phyloP scores from a whole-genome alignment of 2,329 filamentous ascomycete genomes.

The Fusarium annulatum region DNA sequence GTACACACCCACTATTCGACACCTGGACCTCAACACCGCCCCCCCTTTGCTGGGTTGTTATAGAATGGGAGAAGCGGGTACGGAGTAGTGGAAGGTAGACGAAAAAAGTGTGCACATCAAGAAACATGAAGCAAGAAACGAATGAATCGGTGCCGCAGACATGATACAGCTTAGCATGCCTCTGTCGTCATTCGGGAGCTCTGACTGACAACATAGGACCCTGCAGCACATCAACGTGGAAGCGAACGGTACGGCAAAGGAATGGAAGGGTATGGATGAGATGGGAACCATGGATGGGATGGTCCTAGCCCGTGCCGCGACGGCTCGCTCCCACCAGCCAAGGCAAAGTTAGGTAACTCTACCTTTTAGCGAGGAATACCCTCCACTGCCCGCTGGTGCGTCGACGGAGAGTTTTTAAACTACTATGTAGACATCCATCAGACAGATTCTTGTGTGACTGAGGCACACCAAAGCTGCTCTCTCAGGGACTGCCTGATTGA shows the following conservation, averaged over 20 bases:
- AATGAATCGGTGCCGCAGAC: conserved; percentile 7
- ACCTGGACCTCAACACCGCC: neutral
- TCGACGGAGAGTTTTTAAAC: conserved; percentile 27
- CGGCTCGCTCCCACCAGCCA: conserved; percentile 31
- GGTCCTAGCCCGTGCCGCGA: conserved; percentile 31
- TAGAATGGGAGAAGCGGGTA: neutral
- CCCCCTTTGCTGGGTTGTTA: neutral
- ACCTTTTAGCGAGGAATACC: conserved; percentile 16
- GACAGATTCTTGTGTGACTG: conserved; percentile 6
- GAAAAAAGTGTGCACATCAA: neutral
- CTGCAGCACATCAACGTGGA: conserved; percentile 37
- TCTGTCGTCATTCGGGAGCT: conserved; percentile 14
- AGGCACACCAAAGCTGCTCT: neutral
- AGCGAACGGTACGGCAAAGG: conserved; percentile 20
- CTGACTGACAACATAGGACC: conserved; percentile 12
- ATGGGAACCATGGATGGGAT: conserved; percentile 24
- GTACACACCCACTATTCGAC: neutral
- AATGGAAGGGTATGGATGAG: conserved; percentile 2
- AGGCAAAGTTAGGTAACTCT: conserved; percentile 2
- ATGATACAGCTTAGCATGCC: neutral
- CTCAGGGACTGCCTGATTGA: neutral
- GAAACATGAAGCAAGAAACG: conserved; percentile 5
- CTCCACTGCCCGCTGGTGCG: conserved; percentile 16
- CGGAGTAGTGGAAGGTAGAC: too few relatives aligned
- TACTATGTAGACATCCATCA: neutral